A percentile compares a stretch with the other conserved stretches of the same genome.
Conservation (phyloP, 371 early-diverging fungal genomes). For the Smittium mucronatum region DNA sequence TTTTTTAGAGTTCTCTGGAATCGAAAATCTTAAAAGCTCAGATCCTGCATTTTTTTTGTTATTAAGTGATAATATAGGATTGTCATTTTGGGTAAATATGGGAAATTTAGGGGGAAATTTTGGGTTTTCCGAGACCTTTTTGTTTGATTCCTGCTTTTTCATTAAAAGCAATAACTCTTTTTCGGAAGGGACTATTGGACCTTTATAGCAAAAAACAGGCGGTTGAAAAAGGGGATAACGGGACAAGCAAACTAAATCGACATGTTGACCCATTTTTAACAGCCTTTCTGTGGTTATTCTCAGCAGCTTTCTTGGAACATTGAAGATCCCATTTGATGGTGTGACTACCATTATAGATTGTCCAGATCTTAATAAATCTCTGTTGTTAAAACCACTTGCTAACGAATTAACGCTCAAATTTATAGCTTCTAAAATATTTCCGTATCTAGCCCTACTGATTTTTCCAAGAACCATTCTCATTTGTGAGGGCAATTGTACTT, state of each 20-base stretch:
- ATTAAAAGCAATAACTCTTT: slow-evolving; percentile 18
- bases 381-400: slow-evolving; percentile 83
- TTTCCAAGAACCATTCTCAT: slow-evolving; percentile 34
- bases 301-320: slow-evolving; percentile 65
- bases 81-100: not conserved
- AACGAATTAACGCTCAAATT: slow-evolving; percentile 90
- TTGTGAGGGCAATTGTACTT: slow-evolving; percentile 22
- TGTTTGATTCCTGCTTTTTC: not conserved
- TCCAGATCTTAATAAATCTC: slow-evolving; percentile 84
- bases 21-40: not conserved
- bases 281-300: slow-evolving; percentile 88
- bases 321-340: slow-evolving; percentile 75
- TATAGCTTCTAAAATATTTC: slow-evolving; percentile 88
- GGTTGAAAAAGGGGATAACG: slow-evolving; percentile 77
- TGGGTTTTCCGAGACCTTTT: not conserved
- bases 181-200: slow-evolving; percentile 34
- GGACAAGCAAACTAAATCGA: slow-evolving; percentile 84
- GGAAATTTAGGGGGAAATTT: not conserved
- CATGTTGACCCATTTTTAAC: slow-evolving; percentile 82
- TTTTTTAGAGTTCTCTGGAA: slow-evolving; percentile 10
- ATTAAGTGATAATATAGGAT: not conserved
- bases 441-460: slow-evolving; percentile 65
- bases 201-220: slow-evolving; percentile 71
- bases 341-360: slow-evolving; percentile 84
- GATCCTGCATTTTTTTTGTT: not conserved